Evolutionary conservation across 805 yeast species (phyloP), one percentile per base, ranked within the genome.

Genomic region (Barnettozyma vustinii): DNA sequence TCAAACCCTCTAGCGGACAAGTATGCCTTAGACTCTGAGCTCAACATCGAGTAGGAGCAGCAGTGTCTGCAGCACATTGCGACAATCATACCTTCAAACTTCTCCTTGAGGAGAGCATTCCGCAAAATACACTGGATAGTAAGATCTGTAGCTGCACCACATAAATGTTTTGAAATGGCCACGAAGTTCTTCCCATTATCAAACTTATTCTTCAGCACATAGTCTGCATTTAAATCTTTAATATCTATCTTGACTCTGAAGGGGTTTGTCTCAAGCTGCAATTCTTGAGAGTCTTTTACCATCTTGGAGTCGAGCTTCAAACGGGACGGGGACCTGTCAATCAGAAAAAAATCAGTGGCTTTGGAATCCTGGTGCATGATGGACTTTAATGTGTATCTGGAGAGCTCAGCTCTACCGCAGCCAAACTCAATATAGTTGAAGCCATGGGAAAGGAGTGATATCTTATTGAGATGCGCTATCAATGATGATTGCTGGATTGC

Each of bases 21-120:
- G 37, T 52, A 52, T 9, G 55, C 47, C 27, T 46, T 49, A 2
- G 54, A 40, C 8, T 45, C 39, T 26, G 67, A 70, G 0, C 75
- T 72, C 15, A 86, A 63, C 15, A 85, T 69, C 48, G 76, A 72
- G n/a, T 79, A 82, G 37, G 75, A 67, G 58, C 97, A 91, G 19
- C 83, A 82, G 60, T 90, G 97, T 48, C 97, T 75, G 64, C 97
- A 90, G 62, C 97, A 90, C 88, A 91, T 84, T 23, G 97, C 97
- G 30, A 90, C 87, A 26, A 87, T 67, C 53, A 86, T 66, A 0
- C 94, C 95, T 3, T 66, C 63, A 43, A 80, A 68, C 48, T 51
- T 40, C 19, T 36, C 41, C 20, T 53, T 42, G 1, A 72, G 51
- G 12, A 62, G 55, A 0, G 72, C 61, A 50, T 65, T 64, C 39